Conservation (phyloP, 73 alveolate genomes). For the Urostyla sp. region DNA sequence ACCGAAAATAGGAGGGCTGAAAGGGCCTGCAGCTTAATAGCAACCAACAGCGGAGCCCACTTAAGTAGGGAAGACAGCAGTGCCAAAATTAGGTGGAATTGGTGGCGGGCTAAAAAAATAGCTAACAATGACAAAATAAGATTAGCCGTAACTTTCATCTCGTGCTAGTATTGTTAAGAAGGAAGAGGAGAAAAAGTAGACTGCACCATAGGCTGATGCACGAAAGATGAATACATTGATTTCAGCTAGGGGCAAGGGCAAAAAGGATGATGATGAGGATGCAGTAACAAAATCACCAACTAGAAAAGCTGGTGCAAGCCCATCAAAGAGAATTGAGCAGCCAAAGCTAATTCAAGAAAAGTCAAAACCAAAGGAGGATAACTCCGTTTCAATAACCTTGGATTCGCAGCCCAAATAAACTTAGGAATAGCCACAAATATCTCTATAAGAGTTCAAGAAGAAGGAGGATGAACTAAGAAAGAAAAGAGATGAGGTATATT, state of each 20-base stretch:
- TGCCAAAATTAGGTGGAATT: neutral
- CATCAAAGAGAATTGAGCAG: neutral
- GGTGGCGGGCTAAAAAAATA: too few species aligned
- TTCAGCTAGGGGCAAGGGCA: too few species aligned
- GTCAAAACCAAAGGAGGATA: too few species aligned
- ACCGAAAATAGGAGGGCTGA: constrained; percentile 14
- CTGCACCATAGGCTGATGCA: too few species aligned
- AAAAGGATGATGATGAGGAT: neutral
- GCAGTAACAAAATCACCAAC: neutral
- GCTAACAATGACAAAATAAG: too few species aligned
- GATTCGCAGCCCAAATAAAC: too few species aligned
- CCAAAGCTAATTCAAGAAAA: too few species aligned
- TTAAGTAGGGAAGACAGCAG: constrained; percentile 3
- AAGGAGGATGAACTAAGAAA: constrained; percentile 56
- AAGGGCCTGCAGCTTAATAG: constrained; percentile 18
- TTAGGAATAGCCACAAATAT: too few species aligned
- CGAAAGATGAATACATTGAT: too few species aligned
- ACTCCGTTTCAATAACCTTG: too few species aligned
- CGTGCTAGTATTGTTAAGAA: too few species aligned
- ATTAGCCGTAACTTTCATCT: too few species aligned
- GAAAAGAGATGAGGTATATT: constrained; percentile 50
- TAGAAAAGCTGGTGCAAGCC: neutral
- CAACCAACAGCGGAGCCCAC: constrained; percentile 38
- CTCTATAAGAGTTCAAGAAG: constrained; percentile 41
- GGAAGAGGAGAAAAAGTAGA: neutral